Evolutionary conservation across 108 stramenopile genomes (phyloP).

Genomic region (Skeletonema grethae): DNA sequence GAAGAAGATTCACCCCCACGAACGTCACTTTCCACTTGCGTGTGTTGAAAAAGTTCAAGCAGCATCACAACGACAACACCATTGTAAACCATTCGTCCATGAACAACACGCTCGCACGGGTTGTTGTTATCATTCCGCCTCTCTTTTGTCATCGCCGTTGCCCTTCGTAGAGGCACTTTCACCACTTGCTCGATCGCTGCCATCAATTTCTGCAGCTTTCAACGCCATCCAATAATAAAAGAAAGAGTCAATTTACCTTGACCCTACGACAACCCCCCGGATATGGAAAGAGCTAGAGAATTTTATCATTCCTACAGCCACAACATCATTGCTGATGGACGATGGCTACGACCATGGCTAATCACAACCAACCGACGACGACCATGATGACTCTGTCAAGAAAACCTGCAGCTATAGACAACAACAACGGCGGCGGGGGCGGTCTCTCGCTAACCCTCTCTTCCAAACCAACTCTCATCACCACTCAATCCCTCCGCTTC

Average conservation of each 20-base stretch:
- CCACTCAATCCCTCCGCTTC: slow-evolving; percentile 74
- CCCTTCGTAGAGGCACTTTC: too few relatives aligned
- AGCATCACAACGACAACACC: too few relatives aligned
- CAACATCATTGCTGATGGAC: slow-evolving; percentile 27
- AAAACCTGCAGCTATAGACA: background rate
- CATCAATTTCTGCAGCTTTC: too few relatives aligned
- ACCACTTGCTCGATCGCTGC: too few relatives aligned
- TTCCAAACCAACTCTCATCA: slow-evolving; percentile 71
- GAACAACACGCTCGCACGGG: too few relatives aligned
- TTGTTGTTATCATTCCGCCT: too few relatives aligned
- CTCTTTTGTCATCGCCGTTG: too few relatives aligned
- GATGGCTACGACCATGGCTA: slow-evolving; percentile 38
- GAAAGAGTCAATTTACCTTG: background rate
- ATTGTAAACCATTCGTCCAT: too few relatives aligned
- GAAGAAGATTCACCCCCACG: too few relatives aligned
- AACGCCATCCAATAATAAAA: background rate
- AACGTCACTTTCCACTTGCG: too few relatives aligned
- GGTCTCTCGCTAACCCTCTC: slow-evolving; percentile 40
- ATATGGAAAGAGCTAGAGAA: slow-evolving; percentile 9
- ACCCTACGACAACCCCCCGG: background rate
- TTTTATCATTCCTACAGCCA: slow-evolving; percentile 1
- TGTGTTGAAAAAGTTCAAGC: too few relatives aligned
- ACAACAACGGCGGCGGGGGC: background rate
- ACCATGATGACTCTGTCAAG: slow-evolving; percentile 5
- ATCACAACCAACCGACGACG: slow-evolving; percentile 11